Percentiles rank a stretch among this genome's conserved stretches.
Evolutionary conservation across 176 grass and related monocot species (phyloP).

Genomic region (Paspalum notatum): DNA sequence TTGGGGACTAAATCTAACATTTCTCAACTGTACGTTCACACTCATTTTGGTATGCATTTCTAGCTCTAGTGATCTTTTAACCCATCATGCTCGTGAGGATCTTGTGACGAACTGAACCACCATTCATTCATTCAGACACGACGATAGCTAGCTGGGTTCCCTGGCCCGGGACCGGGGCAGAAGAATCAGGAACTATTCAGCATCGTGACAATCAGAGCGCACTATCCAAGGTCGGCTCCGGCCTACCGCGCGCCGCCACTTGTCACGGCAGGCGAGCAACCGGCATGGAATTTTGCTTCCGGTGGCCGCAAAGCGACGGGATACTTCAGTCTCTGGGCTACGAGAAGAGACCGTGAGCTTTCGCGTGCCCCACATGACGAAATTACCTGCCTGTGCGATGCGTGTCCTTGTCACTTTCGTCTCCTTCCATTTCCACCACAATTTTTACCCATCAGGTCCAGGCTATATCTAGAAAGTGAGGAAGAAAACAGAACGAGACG

Average conservation of each 20-base stretch:
- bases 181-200: not conserved
- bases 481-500: not conserved
- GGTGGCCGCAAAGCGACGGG: not conserved
- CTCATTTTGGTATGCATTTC: not conserved
- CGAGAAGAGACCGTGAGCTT: not conserved
- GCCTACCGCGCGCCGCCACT: constrained; percentile 1
- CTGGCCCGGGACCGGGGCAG: not conserved
- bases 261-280: not conserved
- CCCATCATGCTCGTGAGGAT: not conserved
- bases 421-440: not conserved
- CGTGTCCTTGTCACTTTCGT: not conserved
- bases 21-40: not conserved
- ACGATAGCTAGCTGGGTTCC: not conserved
- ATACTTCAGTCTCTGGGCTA: not conserved
- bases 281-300: not conserved
- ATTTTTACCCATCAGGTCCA: not conserved
- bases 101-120: not conserved
- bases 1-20: not conserved
- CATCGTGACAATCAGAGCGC: constrained; percentile 5
- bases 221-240: not conserved
- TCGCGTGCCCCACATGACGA: not conserved
- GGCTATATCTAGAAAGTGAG: not conserved
- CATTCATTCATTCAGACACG: not conserved
- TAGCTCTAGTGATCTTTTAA: not conserved
- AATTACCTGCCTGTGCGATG: not conserved